Base-by-base conservation (phyloP, 768 basidiomycete species). In the Boletus huronensis region DNA sequence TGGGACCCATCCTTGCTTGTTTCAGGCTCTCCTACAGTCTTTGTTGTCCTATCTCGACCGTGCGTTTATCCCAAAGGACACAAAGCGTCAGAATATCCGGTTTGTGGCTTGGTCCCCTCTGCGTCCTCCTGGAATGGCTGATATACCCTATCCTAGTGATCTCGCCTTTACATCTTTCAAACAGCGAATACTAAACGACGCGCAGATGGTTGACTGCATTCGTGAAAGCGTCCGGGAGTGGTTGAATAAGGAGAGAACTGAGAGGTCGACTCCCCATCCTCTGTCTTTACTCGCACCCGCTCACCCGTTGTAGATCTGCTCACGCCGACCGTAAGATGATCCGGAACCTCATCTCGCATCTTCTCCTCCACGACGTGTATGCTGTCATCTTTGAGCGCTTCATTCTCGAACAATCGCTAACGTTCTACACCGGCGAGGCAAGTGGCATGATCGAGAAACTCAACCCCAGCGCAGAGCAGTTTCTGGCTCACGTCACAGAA, bases 1-100 rank as follows among this genome's bases (percentile, higher is more conserved):
- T 32, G 46, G 16, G 49, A 40, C 55, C 52, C 53, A 50, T 42
- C 5, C 13, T 55, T 38, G 17, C 10, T 39, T 10, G 34, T 40
- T 58, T 23, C 58, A 89, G 87, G 68, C 72, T 5, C 70, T 90
- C 19, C 64, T 91, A 3, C 71, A 79, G 57, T 85, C 85, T 0
- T 69, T 91, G 25, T 70, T 91, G 48, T 80, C 88, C 3, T 87
- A 85, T 65, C 70, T 93, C 48, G 89, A 93, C 64, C 82, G 87
- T 63, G 76, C 77, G 0, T 90, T 84, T 58, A 76, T 89, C 10
- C 62, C 67, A 0, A 71, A 73, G 38, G 69, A 77, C 31, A 70
- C 72, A 26, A 68, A 72, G 13, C 52, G 74, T 14, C 60, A 62
- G 8, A 71, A 67, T 14, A 78, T 85, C 43, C 77, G 70, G 88